A percentile compares a stretch with the other conserved stretches of the same genome.
These are phyloP conservation scores for Bipolaris bicolor DNA, from an alignment of 2,329 filamentous ascomycete genomes.

Conservation along the genomic window DNA sequence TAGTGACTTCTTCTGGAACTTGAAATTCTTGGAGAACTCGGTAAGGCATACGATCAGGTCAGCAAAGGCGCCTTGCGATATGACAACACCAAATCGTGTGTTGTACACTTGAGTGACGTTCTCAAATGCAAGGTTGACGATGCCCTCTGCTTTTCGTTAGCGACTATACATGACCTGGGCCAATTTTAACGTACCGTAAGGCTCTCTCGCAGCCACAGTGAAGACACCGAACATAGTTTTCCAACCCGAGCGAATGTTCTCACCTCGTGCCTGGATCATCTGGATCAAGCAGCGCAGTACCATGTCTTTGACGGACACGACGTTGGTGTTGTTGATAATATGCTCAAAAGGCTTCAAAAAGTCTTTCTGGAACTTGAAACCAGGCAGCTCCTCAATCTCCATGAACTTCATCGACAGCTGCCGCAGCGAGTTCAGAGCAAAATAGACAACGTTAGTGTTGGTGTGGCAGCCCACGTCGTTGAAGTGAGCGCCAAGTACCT, in stretches of 20 bases:
- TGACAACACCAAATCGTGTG: slow-evolving; percentile 92
- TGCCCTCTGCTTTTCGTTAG: slow-evolving; percentile 68
- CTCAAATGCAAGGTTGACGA: slow-evolving; percentile 96
- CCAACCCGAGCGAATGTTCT: slow-evolving; percentile 98
- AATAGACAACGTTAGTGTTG: slow-evolving; percentile 97
- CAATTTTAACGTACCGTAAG: slow-evolving; percentile 64
- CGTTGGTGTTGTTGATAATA: slow-evolving; percentile 90
- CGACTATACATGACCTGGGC: neutral
- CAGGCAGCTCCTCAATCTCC: slow-evolving; percentile 95
- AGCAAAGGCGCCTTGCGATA: slow-evolving; percentile 94
- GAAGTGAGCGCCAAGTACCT: slow-evolving; percentile 96
- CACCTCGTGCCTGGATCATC: slow-evolving; percentile 96
- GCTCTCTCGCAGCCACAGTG: slow-evolving; percentile 90
- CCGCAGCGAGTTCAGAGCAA: slow-evolving; percentile 91
- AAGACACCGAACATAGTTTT: slow-evolving; percentile 99
- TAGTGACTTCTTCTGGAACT: slow-evolving; percentile 97
- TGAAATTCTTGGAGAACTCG: slow-evolving; percentile 98
- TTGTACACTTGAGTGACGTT: slow-evolving; percentile 96
- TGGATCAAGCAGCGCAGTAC: slow-evolving; percentile 94
- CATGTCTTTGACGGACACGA: slow-evolving; percentile 96
- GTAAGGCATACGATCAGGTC: slow-evolving; percentile 96
- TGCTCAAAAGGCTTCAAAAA: slow-evolving; percentile 98
- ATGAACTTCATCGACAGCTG: slow-evolving; percentile 98
- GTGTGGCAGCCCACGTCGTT: slow-evolving; percentile 96
- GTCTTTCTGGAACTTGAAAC: slow-evolving; percentile 99